Evolutionary conservation across 345 rosid genomes (phyloP).

Genomic region (Camelina laxa): DNA sequence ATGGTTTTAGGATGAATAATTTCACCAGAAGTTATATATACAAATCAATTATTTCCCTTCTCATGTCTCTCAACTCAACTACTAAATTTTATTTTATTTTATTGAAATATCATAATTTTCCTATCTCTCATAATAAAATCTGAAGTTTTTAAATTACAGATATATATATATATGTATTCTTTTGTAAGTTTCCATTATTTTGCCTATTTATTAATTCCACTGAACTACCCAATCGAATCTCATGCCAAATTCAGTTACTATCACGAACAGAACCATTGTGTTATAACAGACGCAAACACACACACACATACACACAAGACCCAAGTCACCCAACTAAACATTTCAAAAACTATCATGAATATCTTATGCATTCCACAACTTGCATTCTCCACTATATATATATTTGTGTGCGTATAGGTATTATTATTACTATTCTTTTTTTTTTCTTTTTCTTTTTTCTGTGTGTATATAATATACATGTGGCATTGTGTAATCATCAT

Average conservation of each 20-base stretch:
- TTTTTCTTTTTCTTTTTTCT: not conserved
- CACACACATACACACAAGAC: constrained; percentile 41
- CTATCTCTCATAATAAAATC: not conserved
- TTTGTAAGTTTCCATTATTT: not conserved
- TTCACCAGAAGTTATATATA: not conserved
- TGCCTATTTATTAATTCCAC: not conserved
- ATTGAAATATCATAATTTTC: not conserved
- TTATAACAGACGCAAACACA: constrained; percentile 38
- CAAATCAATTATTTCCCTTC: not conserved
- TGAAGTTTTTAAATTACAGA: not conserved
- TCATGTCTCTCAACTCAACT: not conserved
- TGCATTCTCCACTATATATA: constrained; percentile 13
- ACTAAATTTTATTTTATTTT: not conserved
- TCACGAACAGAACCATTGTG: constrained; percentile 31
- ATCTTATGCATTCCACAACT: constrained; percentile 43
- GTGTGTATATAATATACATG: not conserved
- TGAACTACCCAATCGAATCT: constrained; percentile 25
- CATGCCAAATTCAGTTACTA: constrained; percentile 37
- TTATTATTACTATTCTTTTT: not conserved
- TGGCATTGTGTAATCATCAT: constrained; percentile 20
- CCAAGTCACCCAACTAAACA: constrained; percentile 45
- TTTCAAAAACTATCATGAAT: constrained; percentile 24
- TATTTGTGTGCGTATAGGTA: not conserved
- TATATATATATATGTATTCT: not conserved
- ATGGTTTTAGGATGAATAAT: constrained; percentile 16